Evolutionary conservation across 164 flowering plant species (phyloP), one percentile per base, ranked within the genome.

Genomic region (Magnolia kwangsiensis): DNA sequence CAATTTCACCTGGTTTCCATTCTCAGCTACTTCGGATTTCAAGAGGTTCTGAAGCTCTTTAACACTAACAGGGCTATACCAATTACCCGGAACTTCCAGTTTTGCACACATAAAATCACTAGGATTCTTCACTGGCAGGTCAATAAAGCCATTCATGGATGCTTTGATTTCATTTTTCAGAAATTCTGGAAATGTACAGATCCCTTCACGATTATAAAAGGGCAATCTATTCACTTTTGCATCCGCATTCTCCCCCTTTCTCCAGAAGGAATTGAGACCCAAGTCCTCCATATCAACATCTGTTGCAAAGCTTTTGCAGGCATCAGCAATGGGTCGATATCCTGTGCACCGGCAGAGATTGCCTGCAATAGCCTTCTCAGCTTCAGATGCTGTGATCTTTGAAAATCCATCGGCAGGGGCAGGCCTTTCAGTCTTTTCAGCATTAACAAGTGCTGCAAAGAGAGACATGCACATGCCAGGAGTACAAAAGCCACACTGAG

Each of bases 331-430:
- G 31, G 99, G 91, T 37, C 98, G 88, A 77, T 93, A 95, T 29
- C 99, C 99, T 37, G 98, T 95, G 76, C 98, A 95, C 21, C 98
- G 90, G 74, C 99, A 95, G 37, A 95, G 91, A 80, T 93, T 93
- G 70, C 99, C 97, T 4, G 89, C 78, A 74, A 92, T 82, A 67
- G 97, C 78, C 78, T 80, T 90, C 81, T 91, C 94, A 58, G 97
- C 96, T 78, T 93, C 95, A n/a, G 84, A 80, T 72, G 82, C 85
- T 9, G 88, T 86, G 29, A 95, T 83, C 78, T 90, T 93, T 68
- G 98, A 90, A 79, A 93, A 93, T 14, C 97, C 98, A 19, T 83
- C 80, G 55, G 83, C 68, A 51, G 93, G 88, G 37, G 85, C 82
- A 1, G 86, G 82, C 21, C 86, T 77, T 16, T 85, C 63, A 20